A percentile compares a stretch with the other conserved stretches of the same genome.
These are phyloP conservation scores for Phylloporus arenicola DNA, from an alignment of 768 basidiomycete genomes.

Conservation along the genomic window DNA sequence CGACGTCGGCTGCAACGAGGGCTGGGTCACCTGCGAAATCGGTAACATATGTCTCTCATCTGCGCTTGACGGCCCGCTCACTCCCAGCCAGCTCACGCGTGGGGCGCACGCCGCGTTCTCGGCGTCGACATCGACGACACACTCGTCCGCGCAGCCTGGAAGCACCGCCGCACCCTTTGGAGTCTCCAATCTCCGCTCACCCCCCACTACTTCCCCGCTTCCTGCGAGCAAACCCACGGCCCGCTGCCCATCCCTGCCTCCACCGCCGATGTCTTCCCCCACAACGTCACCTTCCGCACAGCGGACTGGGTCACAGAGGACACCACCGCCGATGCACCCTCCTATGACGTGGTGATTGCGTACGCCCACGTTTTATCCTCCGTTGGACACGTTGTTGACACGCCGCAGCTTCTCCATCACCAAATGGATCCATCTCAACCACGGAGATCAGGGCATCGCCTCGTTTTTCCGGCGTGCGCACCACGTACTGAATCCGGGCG, in stretches of 20 bases:
- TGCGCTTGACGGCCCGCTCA: not conserved
- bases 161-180: constrained; percentile 64
- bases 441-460: constrained; percentile 66
- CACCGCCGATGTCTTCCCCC: constrained; percentile 54
- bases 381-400: not conserved
- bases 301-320: constrained; percentile 66
- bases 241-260: constrained; percentile 57
- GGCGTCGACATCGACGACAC: constrained; percentile 84
- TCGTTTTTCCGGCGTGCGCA: constrained; percentile 63
- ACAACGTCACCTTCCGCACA: constrained; percentile 68
- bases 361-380: constrained; percentile 33
- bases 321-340: constrained; percentile 51
- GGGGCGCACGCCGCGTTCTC: constrained; percentile 58
- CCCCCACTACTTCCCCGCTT: constrained; percentile 65
- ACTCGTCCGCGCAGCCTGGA: constrained; percentile 74
- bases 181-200: constrained; percentile 43
- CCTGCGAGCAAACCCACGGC: constrained; percentile 72
- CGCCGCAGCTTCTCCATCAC: constrained; percentile 58
- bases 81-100: constrained; percentile 49
- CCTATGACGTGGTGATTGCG: constrained; percentile 80
- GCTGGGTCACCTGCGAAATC: constrained; percentile 82
- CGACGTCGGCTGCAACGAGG: constrained; percentile 86
- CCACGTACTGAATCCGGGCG: constrained; percentile 52
- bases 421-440: constrained; percentile 89
- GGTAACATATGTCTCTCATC: constrained; percentile 41